A percentile compares a stretch with the other conserved stretches of the same genome.
These are phyloP conservation scores for Colletotrichum eleusines DNA, from an alignment of 2,329 filamentous ascomycete species.

Conservation along the genomic window DNA sequence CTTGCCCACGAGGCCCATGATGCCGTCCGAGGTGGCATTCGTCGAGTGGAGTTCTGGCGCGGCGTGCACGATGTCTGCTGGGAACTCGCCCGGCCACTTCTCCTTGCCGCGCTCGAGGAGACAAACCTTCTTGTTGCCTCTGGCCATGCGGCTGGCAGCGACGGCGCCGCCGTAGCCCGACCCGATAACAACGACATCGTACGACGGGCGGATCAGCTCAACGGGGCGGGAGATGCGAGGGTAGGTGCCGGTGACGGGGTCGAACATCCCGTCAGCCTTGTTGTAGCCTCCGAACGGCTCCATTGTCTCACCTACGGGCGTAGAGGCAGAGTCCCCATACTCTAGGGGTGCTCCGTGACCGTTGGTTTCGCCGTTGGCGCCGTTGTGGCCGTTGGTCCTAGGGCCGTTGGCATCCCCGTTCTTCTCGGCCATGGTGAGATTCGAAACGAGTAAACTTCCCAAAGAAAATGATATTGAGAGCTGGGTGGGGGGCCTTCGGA, in stretches of 20 bases:
- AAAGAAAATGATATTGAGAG: not conserved
- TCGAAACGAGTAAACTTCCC: not conserved
- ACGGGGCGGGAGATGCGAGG: constrained; percentile 54
- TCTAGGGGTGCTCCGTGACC: not conserved
- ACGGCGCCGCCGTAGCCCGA: constrained; percentile 64
- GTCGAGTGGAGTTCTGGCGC: constrained; percentile 52
- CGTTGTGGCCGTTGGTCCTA: constrained; percentile 25
- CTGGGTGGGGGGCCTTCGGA: not conserved
- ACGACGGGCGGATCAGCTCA: constrained; percentile 53
- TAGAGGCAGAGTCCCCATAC: not conserved
- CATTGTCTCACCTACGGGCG: not conserved
- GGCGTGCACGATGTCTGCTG: constrained; percentile 49
- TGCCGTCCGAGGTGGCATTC: constrained; percentile 43
- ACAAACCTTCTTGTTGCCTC: constrained; percentile 52
- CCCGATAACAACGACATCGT: constrained; percentile 62
- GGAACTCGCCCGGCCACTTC: constrained; percentile 60
- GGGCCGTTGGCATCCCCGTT: constrained; percentile 16
- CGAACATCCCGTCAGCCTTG: constrained; percentile 10
- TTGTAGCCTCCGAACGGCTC: constrained; percentile 5
- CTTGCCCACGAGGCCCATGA: constrained; percentile 51
- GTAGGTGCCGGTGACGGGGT: constrained; percentile 43
- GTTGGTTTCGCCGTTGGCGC: not conserved
- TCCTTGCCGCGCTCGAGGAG: constrained; percentile 61
- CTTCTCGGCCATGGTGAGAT: constrained; percentile 4
- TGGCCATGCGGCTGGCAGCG: constrained; percentile 60